Evolutionary conservation across 129 eudicot species (phyloP), one percentile per base, ranked within the genome.

Genomic region (Flaveria sonorensis): DNA sequence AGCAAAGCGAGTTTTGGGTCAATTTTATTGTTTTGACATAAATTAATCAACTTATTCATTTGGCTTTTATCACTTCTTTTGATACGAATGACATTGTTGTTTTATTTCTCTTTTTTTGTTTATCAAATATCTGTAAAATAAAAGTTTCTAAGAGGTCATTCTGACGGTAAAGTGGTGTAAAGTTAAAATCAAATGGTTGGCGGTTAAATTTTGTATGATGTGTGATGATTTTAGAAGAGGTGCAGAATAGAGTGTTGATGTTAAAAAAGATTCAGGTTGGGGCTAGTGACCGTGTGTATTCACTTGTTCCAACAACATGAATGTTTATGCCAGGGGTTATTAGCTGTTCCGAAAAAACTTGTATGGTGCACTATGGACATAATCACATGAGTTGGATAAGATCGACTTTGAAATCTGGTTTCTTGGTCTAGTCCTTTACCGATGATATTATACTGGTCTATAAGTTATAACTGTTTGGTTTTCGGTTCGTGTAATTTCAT

Each of bases 1-100:
- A 7, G 52, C 42, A 62, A 60, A 77, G 82, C 83, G 88, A 92
- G 91, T 92, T 92, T 92, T 92, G 96, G 96, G 60, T 83, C 85
- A 3, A 19, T 52, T 75, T 57, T 59, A 51, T 62, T 50, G 23
- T 43, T 72, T 72, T 67, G 76, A 32, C 75, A 67, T 74, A 74
- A 81, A 45, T 66, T 39, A 55, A 42, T 80, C 67, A 14, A 10
- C 53, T 55, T 56, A 70, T 55, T 74, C n/a, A 36, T 59, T 48
- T 81, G 23, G 30, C 10, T 55, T 32, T 55, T 65, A 10, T 65
- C 48, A 32, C 47, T 55, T 14, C 30, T 78, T 57, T 18, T 14
- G 23, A 24, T 32, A 23, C 6, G 40, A 7, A 36, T 13, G 32
- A 21, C 20, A 12, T 13, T 43, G 11, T 10, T 21, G 26, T 20